These are phyloP conservation scores for Rhododendron ovatum DNA, from an alignment of 148 eudicot species.

Conservation along the genomic window DNA sequence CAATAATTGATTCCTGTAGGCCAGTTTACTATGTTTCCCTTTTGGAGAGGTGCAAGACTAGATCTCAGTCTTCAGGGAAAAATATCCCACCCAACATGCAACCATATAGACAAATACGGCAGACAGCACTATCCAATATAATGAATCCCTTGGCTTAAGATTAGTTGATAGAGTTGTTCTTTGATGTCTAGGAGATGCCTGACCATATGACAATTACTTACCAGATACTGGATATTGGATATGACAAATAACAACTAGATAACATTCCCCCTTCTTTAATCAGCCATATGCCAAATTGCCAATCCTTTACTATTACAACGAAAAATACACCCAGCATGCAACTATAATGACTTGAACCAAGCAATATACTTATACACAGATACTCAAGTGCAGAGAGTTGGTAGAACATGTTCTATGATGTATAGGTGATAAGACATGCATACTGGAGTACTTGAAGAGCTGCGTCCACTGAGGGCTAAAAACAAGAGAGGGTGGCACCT, in stretches of 20 bases:
- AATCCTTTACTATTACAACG: background rate
- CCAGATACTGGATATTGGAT: background rate
- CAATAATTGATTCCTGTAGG: background rate
- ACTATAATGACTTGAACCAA: background rate
- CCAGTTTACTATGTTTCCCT: background rate
- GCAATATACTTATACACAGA: background rate
- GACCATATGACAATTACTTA: background rate
- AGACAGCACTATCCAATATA: background rate
- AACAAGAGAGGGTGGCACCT: background rate
- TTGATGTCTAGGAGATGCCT: background rate
- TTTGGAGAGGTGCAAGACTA: background rate
- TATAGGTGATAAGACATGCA: background rate
- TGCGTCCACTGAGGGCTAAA: background rate
- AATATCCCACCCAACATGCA: background rate
- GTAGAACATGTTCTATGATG: background rate
- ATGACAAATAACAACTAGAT: background rate
- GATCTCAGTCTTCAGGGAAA: background rate
- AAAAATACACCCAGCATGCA: background rate
- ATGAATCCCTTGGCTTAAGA: background rate
- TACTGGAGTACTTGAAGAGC: background rate
- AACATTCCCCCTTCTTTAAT: background rate
- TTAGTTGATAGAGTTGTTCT: background rate
- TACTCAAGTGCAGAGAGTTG: background rate
- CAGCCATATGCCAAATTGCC: background rate
- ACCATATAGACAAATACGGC: background rate